Conservation (phyloP, 2,329 filamentous ascomycete species). For the Aspergillus fumigatus region DNA sequence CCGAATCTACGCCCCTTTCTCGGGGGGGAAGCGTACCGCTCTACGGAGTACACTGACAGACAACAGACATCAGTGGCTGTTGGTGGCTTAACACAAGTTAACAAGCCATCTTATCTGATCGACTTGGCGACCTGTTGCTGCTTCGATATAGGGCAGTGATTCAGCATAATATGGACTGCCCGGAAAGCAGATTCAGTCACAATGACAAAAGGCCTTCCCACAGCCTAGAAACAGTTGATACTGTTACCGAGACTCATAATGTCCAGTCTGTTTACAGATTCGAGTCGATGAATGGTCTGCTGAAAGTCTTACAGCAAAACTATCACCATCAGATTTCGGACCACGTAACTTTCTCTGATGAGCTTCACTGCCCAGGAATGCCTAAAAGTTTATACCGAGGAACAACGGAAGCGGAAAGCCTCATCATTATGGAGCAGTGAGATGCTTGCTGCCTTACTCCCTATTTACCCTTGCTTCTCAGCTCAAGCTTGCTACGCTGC, state of each 20-base stretch:
- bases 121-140: slow-evolving; percentile 6
- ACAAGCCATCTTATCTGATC: slow-evolving; percentile 7
- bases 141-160: background rate
- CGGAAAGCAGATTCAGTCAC: background rate
- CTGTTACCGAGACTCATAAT: background rate
- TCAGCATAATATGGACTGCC: background rate
- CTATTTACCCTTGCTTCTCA: background rate
- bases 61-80: background rate
- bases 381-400: background rate
- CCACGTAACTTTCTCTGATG: background rate
- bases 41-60: background rate
- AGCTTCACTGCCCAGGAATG: background rate
- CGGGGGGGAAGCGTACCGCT: background rate
- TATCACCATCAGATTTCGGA: background rate
- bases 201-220: background rate
- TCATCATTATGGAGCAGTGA: background rate
- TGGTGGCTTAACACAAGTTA: background rate
- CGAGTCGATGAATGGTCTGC: background rate
- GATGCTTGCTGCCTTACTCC: background rate
- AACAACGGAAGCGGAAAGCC: background rate
- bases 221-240: background rate
- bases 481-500: background rate
- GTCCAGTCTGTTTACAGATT: background rate
- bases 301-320: background rate
- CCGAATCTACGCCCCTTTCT: background rate